Conservation (phyloP, 139 green algal species). For the Coelastrella sp. region DNA sequence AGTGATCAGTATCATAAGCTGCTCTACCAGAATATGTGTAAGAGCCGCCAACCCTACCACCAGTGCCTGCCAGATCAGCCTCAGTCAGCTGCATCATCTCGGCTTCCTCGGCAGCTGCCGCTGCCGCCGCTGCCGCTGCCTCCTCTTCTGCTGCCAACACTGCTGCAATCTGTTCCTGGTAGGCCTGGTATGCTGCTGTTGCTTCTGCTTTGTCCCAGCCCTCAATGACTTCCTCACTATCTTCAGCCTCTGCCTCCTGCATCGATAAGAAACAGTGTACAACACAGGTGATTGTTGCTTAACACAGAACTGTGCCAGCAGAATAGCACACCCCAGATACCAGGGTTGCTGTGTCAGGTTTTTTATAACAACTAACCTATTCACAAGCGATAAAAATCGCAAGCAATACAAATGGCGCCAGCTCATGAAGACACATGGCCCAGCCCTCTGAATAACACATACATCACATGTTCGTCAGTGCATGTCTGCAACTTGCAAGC, state of each 20-base stretch:
- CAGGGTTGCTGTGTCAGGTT: too few relatives aligned
- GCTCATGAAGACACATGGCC: too few relatives aligned
- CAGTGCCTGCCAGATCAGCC: conserved; percentile 17
- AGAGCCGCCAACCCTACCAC: background rate
- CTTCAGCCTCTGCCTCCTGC: conserved; percentile 60
- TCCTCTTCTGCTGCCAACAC: conserved; percentile 10
- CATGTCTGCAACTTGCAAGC: too few relatives aligned
- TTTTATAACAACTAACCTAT: too few relatives aligned
- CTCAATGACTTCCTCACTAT: conserved; percentile 69
- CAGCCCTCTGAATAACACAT: too few relatives aligned
- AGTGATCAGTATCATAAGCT: conserved; percentile 18
- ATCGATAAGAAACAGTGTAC: background rate
- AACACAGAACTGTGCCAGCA: background rate
- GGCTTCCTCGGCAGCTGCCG: conserved; percentile 16
- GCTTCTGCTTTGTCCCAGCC: conserved; percentile 79
- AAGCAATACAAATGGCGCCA: too few relatives aligned
- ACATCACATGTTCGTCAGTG: too few relatives aligned
- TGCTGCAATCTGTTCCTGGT: conserved; percentile 52
- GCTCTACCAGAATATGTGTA: background rate
- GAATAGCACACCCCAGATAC: too few relatives aligned
- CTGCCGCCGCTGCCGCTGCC: conserved; percentile 26
- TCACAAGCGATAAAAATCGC: too few relatives aligned
- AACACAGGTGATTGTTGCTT: background rate
- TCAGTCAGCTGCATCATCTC: conserved; percentile 1
- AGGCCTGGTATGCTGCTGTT: conserved; percentile 63